Conservation (phyloP, 495 filamentous ascomycete species). For the Hypomontagnella monticulosa region DNA sequence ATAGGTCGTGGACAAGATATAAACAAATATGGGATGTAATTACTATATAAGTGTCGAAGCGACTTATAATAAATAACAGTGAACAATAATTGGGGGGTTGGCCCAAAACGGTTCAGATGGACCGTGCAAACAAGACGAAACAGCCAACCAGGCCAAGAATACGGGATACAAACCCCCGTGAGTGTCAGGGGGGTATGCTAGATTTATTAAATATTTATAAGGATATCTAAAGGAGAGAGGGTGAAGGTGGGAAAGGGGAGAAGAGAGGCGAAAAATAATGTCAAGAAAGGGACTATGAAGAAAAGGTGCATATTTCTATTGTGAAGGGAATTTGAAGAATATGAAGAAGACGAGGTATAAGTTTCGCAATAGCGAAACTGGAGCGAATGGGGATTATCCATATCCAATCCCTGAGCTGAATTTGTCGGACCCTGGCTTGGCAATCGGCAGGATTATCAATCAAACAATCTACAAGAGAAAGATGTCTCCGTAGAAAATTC, state of each 20-base stretch:
- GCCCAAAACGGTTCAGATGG: conserved; percentile 10
- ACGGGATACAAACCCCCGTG: background rate
- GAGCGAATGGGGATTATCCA: no score
- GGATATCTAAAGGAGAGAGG: background rate
- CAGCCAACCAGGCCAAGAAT: background rate
- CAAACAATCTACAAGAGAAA: conserved; percentile 1
- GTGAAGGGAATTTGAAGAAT: no score
- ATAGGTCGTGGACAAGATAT: no score
- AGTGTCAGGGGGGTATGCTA: background rate
- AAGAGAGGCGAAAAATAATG: background rate
- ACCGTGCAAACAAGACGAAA: background rate
- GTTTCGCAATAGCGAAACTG: no score
- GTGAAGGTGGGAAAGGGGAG: background rate
- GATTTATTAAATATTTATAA: conserved; percentile 2
- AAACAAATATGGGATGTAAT: no score
- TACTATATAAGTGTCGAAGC: no score
- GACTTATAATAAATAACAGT: background rate
- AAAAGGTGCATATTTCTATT: background rate
- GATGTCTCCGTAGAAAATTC: conserved; percentile 3
- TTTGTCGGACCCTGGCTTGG: no score
- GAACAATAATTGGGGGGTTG: conserved; percentile 4
- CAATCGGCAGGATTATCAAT: conserved; percentile 2
- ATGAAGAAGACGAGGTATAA: no score
- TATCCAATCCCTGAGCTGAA: no score
- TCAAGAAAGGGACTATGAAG: conserved; percentile 5